Evolutionary conservation across 73 alveolate genomes (phyloP), one percentile per base, ranked within the genome.

Genomic region (Tetrahymena thermophila): DNA sequence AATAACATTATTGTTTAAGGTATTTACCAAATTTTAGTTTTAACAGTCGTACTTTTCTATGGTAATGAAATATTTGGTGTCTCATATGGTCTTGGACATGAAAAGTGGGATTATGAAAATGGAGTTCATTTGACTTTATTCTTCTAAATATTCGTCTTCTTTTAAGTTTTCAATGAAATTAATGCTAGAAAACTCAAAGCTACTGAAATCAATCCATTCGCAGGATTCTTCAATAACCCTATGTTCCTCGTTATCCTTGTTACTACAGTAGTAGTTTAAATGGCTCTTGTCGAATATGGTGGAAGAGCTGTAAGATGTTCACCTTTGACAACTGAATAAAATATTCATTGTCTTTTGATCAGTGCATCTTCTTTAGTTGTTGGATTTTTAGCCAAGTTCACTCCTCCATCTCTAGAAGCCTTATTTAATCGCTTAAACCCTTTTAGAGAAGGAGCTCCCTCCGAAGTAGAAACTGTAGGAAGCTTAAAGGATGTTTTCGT

Each of bases 121-220:
- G 98, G 97, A n/a, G 96, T 96, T 58, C 98, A 97, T 94, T 98
- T 94, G 83, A 98, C 99, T 31, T 96, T 98, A 56, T 97, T 98
- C 93, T 98, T 98, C 97, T 96, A 98, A 95, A 97, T 98, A 6
- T 98, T 98, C 96, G 99, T 98, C 31, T 97, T 98, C 95, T 58
- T 98, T 96, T 98, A 98, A 96, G 99, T 98, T 85, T 98, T 98
- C 96, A 98, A 98, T 96, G 98, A 98, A 94, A 98, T 98, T 93
- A 98, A 98, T 96, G 97, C 99, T 71, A 97, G 99, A 85, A 98
- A 98, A 96, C 93, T 98, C 50, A 96, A 97, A 84, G 96, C 85
- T n/a, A 95, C 96, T 38, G 99, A 98, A 96, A 94, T 56, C 42
- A 98, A 98, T 96, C 99, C 98, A 13, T 98, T 98, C 94, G 95